Conservation (phyloP, 192 early-diverging fungal genomes). For the Gamsiella multidivaricata region DNA sequence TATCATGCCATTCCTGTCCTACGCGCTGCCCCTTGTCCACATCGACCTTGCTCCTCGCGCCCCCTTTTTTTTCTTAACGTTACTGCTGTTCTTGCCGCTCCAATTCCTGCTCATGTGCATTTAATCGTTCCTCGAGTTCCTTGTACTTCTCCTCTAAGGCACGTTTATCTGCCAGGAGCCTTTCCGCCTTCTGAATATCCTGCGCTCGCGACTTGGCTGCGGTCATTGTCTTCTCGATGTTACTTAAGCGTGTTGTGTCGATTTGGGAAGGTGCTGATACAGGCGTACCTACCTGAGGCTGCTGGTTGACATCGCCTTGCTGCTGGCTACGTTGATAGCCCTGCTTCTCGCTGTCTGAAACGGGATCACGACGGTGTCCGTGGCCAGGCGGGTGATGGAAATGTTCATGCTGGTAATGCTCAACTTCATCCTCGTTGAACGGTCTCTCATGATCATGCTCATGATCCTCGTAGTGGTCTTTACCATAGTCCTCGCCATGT, state of each 20-base stretch:
- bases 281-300: neutral
- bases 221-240: neutral
- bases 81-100: neutral
- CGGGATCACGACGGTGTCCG: neutral
- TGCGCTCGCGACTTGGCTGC: neutral
- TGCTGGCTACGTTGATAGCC: neutral
- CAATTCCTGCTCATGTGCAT: neutral
- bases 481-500: neutral
- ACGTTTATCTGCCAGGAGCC: slow-evolving; percentile 3
- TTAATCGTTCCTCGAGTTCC: slow-evolving; percentile 8
- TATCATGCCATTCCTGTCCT: neutral
- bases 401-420: slow-evolving; percentile 33
- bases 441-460: slow-evolving; percentile 25
- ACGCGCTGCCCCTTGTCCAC: neutral
- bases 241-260: neutral
- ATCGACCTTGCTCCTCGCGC: neutral
- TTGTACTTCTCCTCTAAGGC: slow-evolving; percentile 12
- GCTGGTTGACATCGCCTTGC: neutral
- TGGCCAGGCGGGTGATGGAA: slow-evolving; percentile 20
- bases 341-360: too few relatives aligned
- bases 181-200: neutral
- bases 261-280: neutral
- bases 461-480: neutral
- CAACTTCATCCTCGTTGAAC: slow-evolving; percentile 7
- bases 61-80: neutral